These are phyloP conservation scores for Acorus gramineus DNA, from an alignment of 106 monocot species.

Conservation along the genomic window DNA sequence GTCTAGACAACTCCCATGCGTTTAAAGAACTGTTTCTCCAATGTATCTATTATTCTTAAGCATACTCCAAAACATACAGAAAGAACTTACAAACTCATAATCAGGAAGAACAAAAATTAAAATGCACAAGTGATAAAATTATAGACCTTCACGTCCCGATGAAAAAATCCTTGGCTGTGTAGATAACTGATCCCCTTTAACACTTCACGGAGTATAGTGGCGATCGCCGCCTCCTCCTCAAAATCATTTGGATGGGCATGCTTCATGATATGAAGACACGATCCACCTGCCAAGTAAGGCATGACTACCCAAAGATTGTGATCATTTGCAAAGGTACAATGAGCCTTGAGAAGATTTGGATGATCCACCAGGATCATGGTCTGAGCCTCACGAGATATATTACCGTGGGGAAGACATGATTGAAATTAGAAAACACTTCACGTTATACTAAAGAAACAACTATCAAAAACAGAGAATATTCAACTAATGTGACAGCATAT, in stretches of 20 bases:
- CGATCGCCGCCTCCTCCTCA: conserved; percentile 35
- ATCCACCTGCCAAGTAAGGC: conserved; percentile 60
- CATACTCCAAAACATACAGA: too few relatives aligned
- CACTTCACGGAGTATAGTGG: conserved; percentile 31
- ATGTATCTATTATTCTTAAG: too few relatives aligned
- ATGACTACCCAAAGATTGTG: conserved; percentile 52
- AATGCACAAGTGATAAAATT: neutral
- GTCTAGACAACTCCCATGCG: too few relatives aligned
- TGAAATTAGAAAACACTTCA: neutral
- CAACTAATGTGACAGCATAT: too few relatives aligned
- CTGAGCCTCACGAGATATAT: conserved; percentile 33
- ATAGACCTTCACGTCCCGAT: conserved; percentile 55
- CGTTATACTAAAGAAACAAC: neutral
- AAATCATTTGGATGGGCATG: conserved; percentile 40
- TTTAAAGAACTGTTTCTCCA: too few relatives aligned
- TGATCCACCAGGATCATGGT: conserved; percentile 50
- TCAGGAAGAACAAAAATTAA: neutral
- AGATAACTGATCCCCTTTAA: conserved; percentile 41
- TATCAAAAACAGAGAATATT: too few relatives aligned
- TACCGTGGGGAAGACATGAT: conserved; percentile 13
- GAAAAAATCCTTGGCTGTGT: conserved; percentile 42
- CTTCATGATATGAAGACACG: conserved; percentile 59
- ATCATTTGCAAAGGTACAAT: conserved; percentile 40
- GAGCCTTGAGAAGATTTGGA: conserved; percentile 36
- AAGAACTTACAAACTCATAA: neutral